Evolutionary conservation across 768 basidiomycete species (phyloP), one percentile per base, ranked within the genome.

Genomic region (Lactarius hengduanensis): DNA sequence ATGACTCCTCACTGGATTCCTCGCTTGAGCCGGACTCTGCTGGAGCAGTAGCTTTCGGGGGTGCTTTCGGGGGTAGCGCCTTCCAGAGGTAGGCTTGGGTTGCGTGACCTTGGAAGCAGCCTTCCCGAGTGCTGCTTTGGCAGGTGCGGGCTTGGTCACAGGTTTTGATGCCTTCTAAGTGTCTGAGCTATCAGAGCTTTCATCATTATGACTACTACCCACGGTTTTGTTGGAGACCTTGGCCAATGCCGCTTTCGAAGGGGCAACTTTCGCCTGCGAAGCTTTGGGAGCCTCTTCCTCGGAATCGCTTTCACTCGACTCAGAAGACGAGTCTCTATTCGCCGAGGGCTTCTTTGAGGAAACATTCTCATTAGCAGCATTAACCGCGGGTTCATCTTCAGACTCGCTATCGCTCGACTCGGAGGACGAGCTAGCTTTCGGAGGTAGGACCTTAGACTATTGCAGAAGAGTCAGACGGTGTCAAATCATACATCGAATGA

Each of bases 31-130:
- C 57, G 58, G 69, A 54, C 41, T 55, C 53, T 58, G 53, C 60
- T n/a, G 28, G 11, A 4, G 41, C 45, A 36, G 58, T 18, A 18
- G 47, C 50, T 53, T 69, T 69, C 28, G 67, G 71, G 50, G 75
- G 72, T n/a, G 76, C 74, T 67, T 82, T 80, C 20, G 76, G 70
- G 30, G 72, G 65, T 34, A 56, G 41, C 13, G 63, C 66, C 69
- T 74, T 74, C 38, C 57, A 62, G 73, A 65, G 28, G 71, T 65
- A 65, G 62, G 69, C 72, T 50, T 69, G 54, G 63, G 55, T 59
- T 58, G 62, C 4, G 57, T n/a, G 16, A 22, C 66, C 61, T 50
- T 66, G 30, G 61, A 64, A 34, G 40, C 30, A 36, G 55, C 59
- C 34, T 69, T 67, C 15, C 41, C 16, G 32, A 61, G 57, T 22